phyloP scores from a whole-genome alignment of 2,329 filamentous ascomycete species.

The Cladophialophora immunda region DNA sequence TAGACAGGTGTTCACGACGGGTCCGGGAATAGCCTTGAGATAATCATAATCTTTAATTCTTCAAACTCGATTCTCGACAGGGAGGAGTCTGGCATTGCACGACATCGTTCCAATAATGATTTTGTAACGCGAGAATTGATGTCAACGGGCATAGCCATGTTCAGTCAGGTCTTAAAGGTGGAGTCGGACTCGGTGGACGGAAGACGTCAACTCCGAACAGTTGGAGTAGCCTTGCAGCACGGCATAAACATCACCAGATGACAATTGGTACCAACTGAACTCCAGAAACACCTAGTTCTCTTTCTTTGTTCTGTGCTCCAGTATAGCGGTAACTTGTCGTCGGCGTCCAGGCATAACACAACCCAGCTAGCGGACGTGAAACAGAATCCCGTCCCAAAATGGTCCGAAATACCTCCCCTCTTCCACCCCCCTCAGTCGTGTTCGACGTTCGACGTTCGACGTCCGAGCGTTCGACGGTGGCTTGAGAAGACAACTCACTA shows the following conservation, averaged over 20 bases:
- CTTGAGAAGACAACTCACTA: background rate
- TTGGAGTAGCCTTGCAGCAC: conserved; percentile 8
- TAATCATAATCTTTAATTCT: conserved; percentile 18
- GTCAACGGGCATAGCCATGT: too few relatives aligned
- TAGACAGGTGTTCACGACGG: conserved; percentile 22
- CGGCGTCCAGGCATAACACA: too few relatives aligned
- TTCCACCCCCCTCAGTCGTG: too few relatives aligned
- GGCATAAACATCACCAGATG: conserved; percentile 7
- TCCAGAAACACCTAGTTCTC: background rate
- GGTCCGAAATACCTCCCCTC: too few relatives aligned
- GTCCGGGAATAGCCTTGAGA: conserved; percentile 6
- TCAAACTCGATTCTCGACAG: background rate
- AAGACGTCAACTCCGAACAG: conserved; percentile 5
- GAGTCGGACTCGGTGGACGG: conserved; percentile 6
- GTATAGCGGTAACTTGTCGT: background rate
- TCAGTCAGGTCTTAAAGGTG: too few relatives aligned
- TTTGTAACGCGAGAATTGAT: too few relatives aligned
- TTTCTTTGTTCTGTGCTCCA: too few relatives aligned
- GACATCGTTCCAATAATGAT: too few relatives aligned
- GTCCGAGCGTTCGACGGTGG: too few relatives aligned
- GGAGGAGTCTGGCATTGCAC: background rate
- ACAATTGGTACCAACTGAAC: background rate
- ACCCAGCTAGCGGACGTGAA: too few relatives aligned
- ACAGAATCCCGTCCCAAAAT: too few relatives aligned
- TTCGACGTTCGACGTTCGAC: too few relatives aligned